Conservation (phyloP, 495 filamentous ascomycete species). For the Penicillium tannophilum region DNA sequence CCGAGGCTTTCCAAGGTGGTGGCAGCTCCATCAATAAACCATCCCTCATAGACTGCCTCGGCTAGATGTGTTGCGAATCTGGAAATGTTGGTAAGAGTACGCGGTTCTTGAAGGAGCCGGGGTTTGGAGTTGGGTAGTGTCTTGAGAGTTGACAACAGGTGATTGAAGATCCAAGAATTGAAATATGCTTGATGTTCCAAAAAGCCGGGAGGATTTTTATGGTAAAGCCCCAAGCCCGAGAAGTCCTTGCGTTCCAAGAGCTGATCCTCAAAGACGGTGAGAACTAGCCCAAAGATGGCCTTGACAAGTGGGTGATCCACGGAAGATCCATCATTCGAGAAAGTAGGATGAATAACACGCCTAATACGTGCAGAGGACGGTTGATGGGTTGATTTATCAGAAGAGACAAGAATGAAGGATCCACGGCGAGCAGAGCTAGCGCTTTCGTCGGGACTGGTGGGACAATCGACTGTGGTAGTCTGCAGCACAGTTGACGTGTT, state of each 20-base stretch:
- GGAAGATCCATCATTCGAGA: conserved; percentile 48
- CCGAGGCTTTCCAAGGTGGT: conserved; percentile 86
- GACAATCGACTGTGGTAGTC: conserved; percentile 63
- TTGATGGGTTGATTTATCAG: conserved; percentile 57
- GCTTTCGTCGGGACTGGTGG: conserved; percentile 50
- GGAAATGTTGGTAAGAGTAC: conserved; percentile 80
- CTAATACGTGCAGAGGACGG: conserved; percentile 63
- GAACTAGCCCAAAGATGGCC: conserved; percentile 70
- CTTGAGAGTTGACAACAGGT: conserved; percentile 69
- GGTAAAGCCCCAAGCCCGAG: conserved; percentile 79
- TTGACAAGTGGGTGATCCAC: conserved; percentile 72
- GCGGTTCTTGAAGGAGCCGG: conserved; percentile 74
- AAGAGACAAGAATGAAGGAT: conserved; percentile 85
- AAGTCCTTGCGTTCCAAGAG: conserved; percentile 85
- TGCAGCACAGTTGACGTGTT: conserved; percentile 60
- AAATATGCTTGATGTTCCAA: conserved; percentile 93
- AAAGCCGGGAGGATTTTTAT: conserved; percentile 90
- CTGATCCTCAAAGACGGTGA: conserved; percentile 80
- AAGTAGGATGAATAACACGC: conserved; percentile 51
- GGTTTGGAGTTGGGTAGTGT: conserved; percentile 70
- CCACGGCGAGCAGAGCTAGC: conserved; percentile 64
- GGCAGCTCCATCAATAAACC: conserved; percentile 82
- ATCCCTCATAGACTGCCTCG: conserved; percentile 92
- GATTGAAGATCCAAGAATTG: conserved; percentile 82
- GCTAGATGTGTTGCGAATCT: conserved; percentile 76